Evolutionary conservation across 2,329 filamentous ascomycete genomes (phyloP).

Genomic region (Fusarium fracticaudum): DNA sequence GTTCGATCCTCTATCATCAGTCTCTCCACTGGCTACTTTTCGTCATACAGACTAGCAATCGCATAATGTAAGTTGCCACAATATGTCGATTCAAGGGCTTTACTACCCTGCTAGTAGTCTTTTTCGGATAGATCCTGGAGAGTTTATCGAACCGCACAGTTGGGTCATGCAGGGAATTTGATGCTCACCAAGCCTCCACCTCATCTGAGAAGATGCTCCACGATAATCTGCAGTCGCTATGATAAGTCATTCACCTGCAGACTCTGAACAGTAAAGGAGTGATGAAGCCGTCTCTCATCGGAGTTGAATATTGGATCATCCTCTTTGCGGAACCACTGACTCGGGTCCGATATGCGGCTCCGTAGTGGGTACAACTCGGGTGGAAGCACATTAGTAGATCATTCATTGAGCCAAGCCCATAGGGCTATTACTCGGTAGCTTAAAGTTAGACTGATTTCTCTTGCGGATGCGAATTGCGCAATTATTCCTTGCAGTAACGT

Average conservation of each 20-base stretch:
- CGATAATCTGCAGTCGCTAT: too few species aligned
- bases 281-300: neutral
- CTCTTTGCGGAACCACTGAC: neutral
- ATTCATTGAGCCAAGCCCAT: neutral
- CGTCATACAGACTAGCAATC: neutral
- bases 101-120: neutral
- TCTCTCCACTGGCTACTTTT: neutral
- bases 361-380: slow-evolving; percentile 6
- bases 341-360: slow-evolving; percentile 19
- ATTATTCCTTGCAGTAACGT: neutral
- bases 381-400: neutral
- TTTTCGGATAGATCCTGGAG: neutral
- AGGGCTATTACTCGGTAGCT: neutral
- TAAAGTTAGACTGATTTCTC: neutral
- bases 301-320: neutral
- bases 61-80: neutral
- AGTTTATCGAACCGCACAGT: neutral
- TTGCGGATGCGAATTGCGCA: neutral
- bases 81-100: neutral
- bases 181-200: neutral
- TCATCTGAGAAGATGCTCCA: neutral
- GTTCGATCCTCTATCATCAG: neutral
- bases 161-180: neutral
- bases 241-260: neutral
- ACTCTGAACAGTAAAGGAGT: accelerated